These are phyloP conservation scores for Pseudozyma pruni DNA, from an alignment of 1,284 basidiomycete genomes.

Conservation along the genomic window DNA sequence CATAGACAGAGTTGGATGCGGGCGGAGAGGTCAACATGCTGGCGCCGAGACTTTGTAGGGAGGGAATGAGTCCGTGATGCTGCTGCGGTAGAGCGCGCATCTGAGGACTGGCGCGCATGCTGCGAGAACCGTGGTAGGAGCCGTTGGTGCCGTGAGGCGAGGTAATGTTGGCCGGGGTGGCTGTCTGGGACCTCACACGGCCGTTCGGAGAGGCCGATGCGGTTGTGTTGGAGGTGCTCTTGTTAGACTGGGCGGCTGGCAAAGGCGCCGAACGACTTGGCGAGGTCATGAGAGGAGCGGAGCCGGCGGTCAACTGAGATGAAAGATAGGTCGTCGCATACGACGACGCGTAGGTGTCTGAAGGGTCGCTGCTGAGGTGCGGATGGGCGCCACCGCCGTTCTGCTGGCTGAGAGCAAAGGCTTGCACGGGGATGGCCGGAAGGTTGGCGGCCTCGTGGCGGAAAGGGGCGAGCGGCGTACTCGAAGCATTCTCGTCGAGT, in stretches of 20 bases:
- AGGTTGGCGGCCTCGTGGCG: constrained; percentile 17
- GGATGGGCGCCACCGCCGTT: constrained; percentile 3
- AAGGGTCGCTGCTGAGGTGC: constrained; percentile 1
- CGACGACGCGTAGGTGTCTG: background rate
- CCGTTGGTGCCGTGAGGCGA: constrained; percentile 14
- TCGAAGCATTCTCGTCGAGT: constrained; percentile 10
- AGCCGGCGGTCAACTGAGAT: constrained; percentile 7
- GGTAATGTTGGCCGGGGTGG: constrained; percentile 22
- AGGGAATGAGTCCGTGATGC: constrained; percentile 16
- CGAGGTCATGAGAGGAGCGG: constrained; percentile 27
- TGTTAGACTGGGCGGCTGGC: constrained; percentile 10
- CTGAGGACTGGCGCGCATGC: constrained; percentile 41
- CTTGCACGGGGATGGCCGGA: constrained; percentile 32
- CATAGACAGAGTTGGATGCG: constrained; percentile 23
- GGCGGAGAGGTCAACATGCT: constrained; percentile 12
- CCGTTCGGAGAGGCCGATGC: constrained; percentile 32
- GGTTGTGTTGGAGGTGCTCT: background rate
- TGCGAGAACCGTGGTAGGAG: constrained; percentile 27
- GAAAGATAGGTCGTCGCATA: constrained; percentile 9
- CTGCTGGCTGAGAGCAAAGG: constrained; percentile 6
- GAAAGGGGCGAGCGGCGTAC: constrained; percentile 16
- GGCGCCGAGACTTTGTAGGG: constrained; percentile 19
- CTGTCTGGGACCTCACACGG: constrained; percentile 37
- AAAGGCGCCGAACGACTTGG: constrained; percentile 30
- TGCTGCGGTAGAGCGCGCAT: constrained; percentile 41